Percentiles rank a stretch among this genome's conserved stretches.
These are phyloP conservation scores for Cladophialophora psammophila DNA, from an alignment of 2,329 filamentous ascomycete genomes.

Conservation along the genomic window DNA sequence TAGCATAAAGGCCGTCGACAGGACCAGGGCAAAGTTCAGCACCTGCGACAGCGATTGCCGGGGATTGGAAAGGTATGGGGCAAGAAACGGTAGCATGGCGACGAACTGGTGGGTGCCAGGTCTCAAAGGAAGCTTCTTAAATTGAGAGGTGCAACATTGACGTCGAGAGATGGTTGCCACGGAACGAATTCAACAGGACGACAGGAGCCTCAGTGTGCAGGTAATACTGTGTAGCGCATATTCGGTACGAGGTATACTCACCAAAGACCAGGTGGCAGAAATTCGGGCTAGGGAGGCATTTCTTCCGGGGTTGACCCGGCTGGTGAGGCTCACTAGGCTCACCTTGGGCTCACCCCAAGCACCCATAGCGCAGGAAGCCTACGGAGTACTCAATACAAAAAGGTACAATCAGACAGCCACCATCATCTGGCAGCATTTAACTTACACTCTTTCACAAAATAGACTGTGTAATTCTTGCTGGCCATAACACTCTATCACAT, in stretches of 20 bases:
- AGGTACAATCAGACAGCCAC: background rate
- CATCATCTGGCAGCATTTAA: background rate
- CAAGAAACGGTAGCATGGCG: constrained; percentile 72
- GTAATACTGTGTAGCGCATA: background rate
- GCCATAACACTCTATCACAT: background rate
- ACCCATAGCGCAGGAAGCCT: no score
- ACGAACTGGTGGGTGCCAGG: background rate
- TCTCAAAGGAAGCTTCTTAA: background rate
- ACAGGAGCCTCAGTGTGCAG: background rate
- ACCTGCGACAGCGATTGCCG: constrained; percentile 82
- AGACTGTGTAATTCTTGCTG: background rate
- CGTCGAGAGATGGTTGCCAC: background rate
- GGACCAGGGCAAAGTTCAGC: constrained; percentile 88
- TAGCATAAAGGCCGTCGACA: constrained; percentile 93
- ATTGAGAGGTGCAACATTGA: background rate
- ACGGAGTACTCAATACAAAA: no score
- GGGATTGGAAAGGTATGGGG: constrained; percentile 67
- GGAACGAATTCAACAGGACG: background rate
- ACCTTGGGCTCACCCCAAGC: no score
- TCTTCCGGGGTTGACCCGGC: background rate
- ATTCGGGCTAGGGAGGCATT: background rate
- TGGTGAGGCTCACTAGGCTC: no score
- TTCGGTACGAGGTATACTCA: background rate
- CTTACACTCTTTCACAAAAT: no score
- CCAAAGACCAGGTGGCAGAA: constrained; percentile 20